Evolutionary conservation across 1,284 basidiomycete genomes (phyloP).

Genomic region (Ganoderma meredithae): DNA sequence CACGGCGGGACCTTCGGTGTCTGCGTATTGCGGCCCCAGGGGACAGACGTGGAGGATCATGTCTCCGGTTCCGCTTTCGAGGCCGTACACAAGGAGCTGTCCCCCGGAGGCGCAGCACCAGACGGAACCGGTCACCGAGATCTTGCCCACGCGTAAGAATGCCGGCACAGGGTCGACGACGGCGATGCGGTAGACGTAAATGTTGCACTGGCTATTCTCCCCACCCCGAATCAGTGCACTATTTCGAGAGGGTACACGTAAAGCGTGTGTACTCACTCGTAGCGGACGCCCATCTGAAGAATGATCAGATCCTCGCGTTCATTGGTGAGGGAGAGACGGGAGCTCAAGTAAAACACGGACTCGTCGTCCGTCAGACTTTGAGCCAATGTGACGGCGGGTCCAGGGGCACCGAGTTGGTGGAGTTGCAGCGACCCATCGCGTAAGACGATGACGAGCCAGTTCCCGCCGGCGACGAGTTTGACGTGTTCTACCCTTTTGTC

Average conservation of each 20-base stretch:
- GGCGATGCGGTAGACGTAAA: slow-evolving; percentile 31
- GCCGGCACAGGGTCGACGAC: slow-evolving; percentile 24
- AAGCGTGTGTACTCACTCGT: slow-evolving; percentile 26
- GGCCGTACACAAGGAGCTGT: slow-evolving; percentile 29
- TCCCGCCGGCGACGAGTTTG: slow-evolving; percentile 29
- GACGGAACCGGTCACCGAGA: slow-evolving; percentile 29
- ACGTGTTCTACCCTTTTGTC: slow-evolving; percentile 27
- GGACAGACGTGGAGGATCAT: slow-evolving; percentile 30
- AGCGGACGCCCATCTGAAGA: slow-evolving; percentile 33
- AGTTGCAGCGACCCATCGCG: slow-evolving; percentile 32
- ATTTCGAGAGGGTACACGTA: neutral
- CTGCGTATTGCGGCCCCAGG: slow-evolving; percentile 13
- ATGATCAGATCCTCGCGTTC: slow-evolving; percentile 32
- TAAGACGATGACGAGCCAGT: slow-evolving; percentile 29
- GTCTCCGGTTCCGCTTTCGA: slow-evolving; percentile 27
- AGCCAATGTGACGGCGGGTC: slow-evolving; percentile 25
- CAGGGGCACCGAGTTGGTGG: slow-evolving; percentile 26
- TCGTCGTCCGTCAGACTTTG: slow-evolving; percentile 29
- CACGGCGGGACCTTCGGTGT: slow-evolving; percentile 15
- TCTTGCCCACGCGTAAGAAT: slow-evolving; percentile 26
- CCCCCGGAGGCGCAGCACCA: slow-evolving; percentile 32
- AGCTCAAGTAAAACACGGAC: slow-evolving; percentile 34
- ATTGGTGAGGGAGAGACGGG: slow-evolving; percentile 27
- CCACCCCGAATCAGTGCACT: neutral
- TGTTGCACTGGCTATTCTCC: slow-evolving; percentile 29